Evolutionary conservation across 2,329 filamentous ascomycete species (phyloP), one percentile per base, ranked within the genome.

Genomic region (Diaporthe citri): DNA sequence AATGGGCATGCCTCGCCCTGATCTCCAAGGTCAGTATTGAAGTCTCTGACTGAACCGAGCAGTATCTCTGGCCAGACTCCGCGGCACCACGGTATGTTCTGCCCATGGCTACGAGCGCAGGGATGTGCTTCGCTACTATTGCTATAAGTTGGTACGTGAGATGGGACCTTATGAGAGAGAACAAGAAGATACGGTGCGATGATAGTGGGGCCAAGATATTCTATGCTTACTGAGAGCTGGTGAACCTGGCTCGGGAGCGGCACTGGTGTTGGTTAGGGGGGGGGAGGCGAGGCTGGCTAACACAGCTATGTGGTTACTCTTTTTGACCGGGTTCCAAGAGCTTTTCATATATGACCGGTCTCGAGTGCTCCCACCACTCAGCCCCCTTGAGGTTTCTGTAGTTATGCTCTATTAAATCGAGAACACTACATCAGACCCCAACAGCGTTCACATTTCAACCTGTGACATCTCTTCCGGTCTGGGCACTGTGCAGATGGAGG

Each of bases 11-110:
- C 43, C 5, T 46, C 4, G 13, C 43, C 17, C 4, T 70, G 20
- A 13, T 3, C 8, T 56, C 13, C 12, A 22, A 34, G n/a, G n/a
- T 20, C 31, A 7, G 60, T 22, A 22, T 39, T 1, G 8, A 5
- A 3, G 15, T 36, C n/a, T 1, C 34, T 73, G 36, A 66, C 20
- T 25, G 10, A 2, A 15, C 1, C 41, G 60, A 39, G 12, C 59
- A 73, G 71, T 73, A 69, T 39, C 60, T 73, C 3, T 73, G 71
- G 71, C 60, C 72, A 9, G 62, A 69, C 41, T 57, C 34, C 0
- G 62, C 72, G 13, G 72, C 62, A 3, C 72, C 72, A 12, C 72
- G 41, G 4, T 60, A 73, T 34, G 43, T 51, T 3, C 22, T 69
- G 39, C 72, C 72, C 4, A 66, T 73, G 36, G 60, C 62, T 1